Evolutionary conservation across 2,329 filamentous ascomycete genomes (phyloP).

Genomic region (Ascochyta lentis): DNA sequence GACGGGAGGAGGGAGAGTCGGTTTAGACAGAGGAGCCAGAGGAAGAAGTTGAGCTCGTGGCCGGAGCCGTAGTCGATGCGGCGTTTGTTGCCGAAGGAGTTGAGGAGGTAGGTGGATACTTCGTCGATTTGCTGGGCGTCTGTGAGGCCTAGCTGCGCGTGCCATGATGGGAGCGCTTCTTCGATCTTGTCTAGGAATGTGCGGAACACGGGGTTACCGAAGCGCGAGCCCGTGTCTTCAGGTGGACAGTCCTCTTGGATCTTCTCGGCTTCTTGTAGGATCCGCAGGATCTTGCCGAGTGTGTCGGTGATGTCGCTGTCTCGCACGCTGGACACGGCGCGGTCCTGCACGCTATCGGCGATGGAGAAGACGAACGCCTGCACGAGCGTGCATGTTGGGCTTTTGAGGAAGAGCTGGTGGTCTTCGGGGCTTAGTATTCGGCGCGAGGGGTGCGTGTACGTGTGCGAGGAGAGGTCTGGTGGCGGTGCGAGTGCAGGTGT

Average conservation of each 20-base stretch:
- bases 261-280: slow-evolving; percentile 73
- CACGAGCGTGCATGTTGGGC: slow-evolving; percentile 76
- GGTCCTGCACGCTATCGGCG: slow-evolving; percentile 78
- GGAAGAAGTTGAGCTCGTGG: slow-evolving; percentile 95
- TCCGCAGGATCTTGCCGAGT: slow-evolving; percentile 68
- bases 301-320: slow-evolving; percentile 65
- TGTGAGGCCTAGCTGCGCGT: slow-evolving; percentile 64
- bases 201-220: slow-evolving; percentile 92
- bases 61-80: slow-evolving; percentile 94
- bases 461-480: slow-evolving; percentile 65
- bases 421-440: slow-evolving; percentile 83
- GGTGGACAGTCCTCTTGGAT: slow-evolving; percentile 76
- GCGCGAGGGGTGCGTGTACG: slow-evolving; percentile 72
- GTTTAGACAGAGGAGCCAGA: slow-evolving; percentile 95
- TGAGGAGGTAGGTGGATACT: slow-evolving; percentile 77
- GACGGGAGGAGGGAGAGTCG: slow-evolving; percentile 71
- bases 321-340: slow-evolving; percentile 67
- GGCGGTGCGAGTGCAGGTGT: slow-evolving; percentile 77
- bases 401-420: slow-evolving; percentile 80
- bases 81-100: slow-evolving; percentile 84
- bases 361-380: slow-evolving; percentile 86
- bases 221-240: slow-evolving; percentile 87
- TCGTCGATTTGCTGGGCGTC: slow-evolving; percentile 68
- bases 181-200: slow-evolving; percentile 74
- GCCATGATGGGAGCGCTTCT: slow-evolving; percentile 63